Base-by-base conservation (phyloP, 1,284 basidiomycete genomes). In the Sanguinoderma infundibulare region DNA sequence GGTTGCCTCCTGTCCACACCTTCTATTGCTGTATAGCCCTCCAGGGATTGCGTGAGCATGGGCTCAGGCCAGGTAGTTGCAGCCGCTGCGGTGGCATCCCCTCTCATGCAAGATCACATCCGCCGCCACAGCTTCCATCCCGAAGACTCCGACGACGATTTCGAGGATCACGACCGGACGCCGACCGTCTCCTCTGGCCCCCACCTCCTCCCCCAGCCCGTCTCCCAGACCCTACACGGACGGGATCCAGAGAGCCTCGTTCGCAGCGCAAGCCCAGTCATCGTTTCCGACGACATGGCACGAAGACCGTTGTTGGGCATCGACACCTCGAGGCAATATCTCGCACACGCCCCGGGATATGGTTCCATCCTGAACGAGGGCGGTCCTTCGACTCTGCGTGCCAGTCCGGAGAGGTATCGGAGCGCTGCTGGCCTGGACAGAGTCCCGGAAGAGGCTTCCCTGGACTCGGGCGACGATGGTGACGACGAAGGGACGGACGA, bases 391-490 rank as follows among this genome's bases (percentile, higher is more conserved):
- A 69, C 63, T 30, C 35, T 66, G 26, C 67, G 69, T 9, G 57
- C 64, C n/a, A 82, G 80, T 61, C 78, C 79, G 26, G 80, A 80
- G 65, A 73, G 78, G 51, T 70, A 74, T 35, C 74, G 74, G 55
- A 70, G 71, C 40, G 72, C 74, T 20, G 72, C 71, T 72, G 64
- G 71, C 61, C 67, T 81, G 8, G 63, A 69, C 56, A 69, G 79
- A 34, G 84, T 86, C 1, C 81, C 80, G 30, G 85, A 87, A 69
- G 84, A 83, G 57, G 71, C 72, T 32, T 72, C 69, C 22, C 61
- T 72, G 3, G 70, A 71, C 26, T 76, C 73, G 73, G 73, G 28
- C 61, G 70, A 14, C 70, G 73, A 69, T 34, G 67, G 63, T 14
- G 49, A 56, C 15, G 67, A 73, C 10, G 74, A 74, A 8, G 72